Evolutionary conservation across 2,329 filamentous ascomycete species (phyloP).

Genomic region (Claviceps pusilla): DNA sequence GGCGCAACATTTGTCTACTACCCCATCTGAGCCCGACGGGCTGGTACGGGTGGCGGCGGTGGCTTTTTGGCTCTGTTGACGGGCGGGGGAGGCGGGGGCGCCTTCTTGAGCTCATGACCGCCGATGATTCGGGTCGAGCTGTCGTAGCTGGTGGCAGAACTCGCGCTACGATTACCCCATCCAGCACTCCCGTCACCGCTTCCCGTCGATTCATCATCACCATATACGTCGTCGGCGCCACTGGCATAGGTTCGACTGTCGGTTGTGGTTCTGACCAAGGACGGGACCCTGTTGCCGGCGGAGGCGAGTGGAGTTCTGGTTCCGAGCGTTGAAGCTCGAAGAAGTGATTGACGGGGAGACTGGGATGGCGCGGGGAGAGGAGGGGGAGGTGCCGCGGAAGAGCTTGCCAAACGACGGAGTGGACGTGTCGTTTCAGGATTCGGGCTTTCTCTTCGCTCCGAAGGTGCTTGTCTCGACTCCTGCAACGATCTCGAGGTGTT

Average conservation of each 20-base stretch:
- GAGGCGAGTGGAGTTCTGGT: slow-evolving; percentile 6
- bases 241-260: slow-evolving; percentile 15
- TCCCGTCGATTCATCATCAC: slow-evolving; percentile 33
- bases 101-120: slow-evolving; percentile 32
- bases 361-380: slow-evolving; percentile 20
- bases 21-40: slow-evolving; percentile 14
- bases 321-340: slow-evolving; percentile 2
- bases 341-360: slow-evolving; percentile 1
- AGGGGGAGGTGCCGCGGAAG: slow-evolving; percentile 17
- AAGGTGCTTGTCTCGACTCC: slow-evolving; percentile 5
- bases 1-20: slow-evolving; percentile 2
- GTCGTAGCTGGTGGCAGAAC: slow-evolving; percentile 41
- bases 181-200: slow-evolving; percentile 38
- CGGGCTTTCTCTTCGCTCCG: slow-evolving; percentile 1
- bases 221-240: slow-evolving; percentile 29
- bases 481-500: slow-evolving; percentile 34
- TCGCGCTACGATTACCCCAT: slow-evolving; percentile 35
- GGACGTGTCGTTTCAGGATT: slow-evolving; percentile 29
- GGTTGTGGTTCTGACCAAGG: slow-evolving; percentile 29
- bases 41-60: slow-evolving; percentile 20
- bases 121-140: slow-evolving; percentile 22
- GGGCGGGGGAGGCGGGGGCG: slow-evolving; percentile 37
- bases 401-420: slow-evolving; percentile 24
- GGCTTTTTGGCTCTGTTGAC: slow-evolving; percentile 30
- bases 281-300: slow-evolving; percentile 18